Percentiles rank a stretch among this genome's conserved stretches.
phyloP scores from a whole-genome alignment of 1,284 basidiomycete genomes.

The Athelia sp. region DNA sequence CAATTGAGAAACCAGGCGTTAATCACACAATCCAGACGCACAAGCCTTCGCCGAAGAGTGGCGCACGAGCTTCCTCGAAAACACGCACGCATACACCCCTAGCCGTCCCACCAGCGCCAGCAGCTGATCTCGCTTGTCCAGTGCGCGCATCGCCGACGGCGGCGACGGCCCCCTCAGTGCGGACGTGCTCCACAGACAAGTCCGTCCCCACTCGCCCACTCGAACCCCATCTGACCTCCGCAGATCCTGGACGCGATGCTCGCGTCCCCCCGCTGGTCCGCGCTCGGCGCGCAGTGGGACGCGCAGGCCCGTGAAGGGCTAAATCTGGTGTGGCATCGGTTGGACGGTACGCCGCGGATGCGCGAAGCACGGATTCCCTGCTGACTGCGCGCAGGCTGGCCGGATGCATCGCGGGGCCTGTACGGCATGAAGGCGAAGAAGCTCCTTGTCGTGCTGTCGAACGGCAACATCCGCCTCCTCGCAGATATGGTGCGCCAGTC shows the following conservation, averaged over 20 bases:
- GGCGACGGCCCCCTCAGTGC: conserved; percentile 44
- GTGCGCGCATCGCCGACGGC: conserved; percentile 32
- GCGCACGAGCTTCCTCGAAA: no score
- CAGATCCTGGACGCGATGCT: conserved; percentile 57
- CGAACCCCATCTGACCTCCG: no score
- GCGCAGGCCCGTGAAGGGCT: conserved; percentile 37
- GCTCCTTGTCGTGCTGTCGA: conserved; percentile 53
- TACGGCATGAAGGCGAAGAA: conserved; percentile 42
- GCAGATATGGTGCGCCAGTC: conserved; percentile 55
- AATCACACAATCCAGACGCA: no score
- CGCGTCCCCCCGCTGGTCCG: conserved; percentile 37
- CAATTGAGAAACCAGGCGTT: no score
- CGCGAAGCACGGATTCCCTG: neutral
- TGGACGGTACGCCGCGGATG: conserved; percentile 35
- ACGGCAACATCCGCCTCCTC: conserved; percentile 56
- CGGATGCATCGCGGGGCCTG: conserved; percentile 47
- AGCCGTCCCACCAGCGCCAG: no score
- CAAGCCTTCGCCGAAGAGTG: no score
- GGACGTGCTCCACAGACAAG: conserved; percentile 55
- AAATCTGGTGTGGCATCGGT: conserved; percentile 49
- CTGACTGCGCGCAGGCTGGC: conserved; percentile 54
- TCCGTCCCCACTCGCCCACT: conserved; percentile 13
- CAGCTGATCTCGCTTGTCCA: no score
- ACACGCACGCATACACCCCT: no score
- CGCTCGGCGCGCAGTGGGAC: conserved; percentile 37